phyloP scores from a whole-genome alignment of 352 stramenopile genomes.

The Plasmopara halstedii region DNA sequence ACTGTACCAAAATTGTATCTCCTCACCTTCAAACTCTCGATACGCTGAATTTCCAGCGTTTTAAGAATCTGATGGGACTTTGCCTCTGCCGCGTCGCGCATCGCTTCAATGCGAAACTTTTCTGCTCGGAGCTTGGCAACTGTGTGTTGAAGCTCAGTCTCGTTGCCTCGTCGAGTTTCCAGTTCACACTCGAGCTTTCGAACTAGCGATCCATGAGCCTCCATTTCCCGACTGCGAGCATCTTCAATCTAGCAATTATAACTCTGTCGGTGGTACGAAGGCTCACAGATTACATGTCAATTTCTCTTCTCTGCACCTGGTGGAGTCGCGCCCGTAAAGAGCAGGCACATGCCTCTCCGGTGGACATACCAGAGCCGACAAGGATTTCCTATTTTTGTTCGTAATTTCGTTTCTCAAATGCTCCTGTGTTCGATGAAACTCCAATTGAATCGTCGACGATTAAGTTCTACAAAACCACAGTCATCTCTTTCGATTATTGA shows the following conservation, averaged over 20 bases:
- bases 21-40: constrained; percentile 6
- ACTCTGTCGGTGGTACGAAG: neutral
- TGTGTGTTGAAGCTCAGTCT: constrained; percentile 30
- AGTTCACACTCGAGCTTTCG: constrained; percentile 28
- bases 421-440: too few species aligned
- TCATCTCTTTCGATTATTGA: too few species aligned
- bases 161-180: constrained; percentile 9
- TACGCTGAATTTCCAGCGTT: constrained; percentile 11
- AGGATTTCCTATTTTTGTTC: constrained; percentile 10
- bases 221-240: constrained; percentile 41
- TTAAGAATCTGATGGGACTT: constrained; percentile 16
- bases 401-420: neutral
- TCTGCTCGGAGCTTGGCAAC: constrained; percentile 39
- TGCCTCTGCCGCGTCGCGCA: constrained; percentile 9
- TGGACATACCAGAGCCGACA: constrained; percentile 4
- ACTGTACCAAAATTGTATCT: neutral
- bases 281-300: neutral
- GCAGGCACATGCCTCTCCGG: constrained; percentile 8
- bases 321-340: constrained; percentile 31
- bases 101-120: constrained; percentile 35
- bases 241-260: constrained; percentile 25
- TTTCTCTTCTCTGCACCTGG: constrained; percentile 11
- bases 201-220: constrained; percentile 32
- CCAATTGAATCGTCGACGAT: too few species aligned
- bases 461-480: too few species aligned